These are phyloP conservation scores for Acanthamoeba royreba DNA, from an alignment of 208 protist genomes.

Conservation along the genomic window DNA sequence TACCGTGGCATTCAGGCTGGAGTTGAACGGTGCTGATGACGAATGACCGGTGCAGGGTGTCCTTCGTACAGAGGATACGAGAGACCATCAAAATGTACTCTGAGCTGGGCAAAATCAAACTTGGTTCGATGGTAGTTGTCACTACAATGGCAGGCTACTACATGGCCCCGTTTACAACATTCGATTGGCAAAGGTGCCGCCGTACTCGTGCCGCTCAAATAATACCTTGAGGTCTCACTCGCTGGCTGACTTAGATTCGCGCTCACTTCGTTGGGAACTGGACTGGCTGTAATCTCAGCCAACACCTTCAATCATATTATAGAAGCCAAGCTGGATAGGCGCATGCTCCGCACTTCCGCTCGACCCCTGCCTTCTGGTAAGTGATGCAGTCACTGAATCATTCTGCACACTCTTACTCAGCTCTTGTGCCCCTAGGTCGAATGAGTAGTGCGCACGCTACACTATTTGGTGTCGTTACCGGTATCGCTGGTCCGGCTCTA, in stretches of 20 bases:
- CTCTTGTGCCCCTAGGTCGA: neutral
- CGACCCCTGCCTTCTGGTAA: neutral
- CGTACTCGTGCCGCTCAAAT: neutral
- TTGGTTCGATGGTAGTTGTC: neutral
- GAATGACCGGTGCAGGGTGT: neutral
- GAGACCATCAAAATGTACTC: neutral
- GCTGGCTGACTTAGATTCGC: no score
- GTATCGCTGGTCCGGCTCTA: neutral
- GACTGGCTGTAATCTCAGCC: neutral
- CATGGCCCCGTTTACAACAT: neutral
- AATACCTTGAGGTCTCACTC: no score
- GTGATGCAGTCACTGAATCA: no score
- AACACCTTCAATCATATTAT: neutral
- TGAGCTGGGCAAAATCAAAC: neutral
- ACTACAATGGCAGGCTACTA: neutral
- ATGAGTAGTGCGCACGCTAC: neutral
- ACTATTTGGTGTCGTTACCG: neutral
- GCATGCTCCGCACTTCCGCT: neutral
- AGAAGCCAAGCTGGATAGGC: neutral
- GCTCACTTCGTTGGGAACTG: neutral
- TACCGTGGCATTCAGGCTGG: neutral
- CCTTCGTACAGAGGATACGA: neutral
- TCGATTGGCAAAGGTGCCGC: neutral
- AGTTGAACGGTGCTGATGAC: no score
- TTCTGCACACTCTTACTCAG: neutral